phyloP scores from a whole-genome alignment of 2,329 filamentous ascomycete species.

The Thelonectria rubi region DNA sequence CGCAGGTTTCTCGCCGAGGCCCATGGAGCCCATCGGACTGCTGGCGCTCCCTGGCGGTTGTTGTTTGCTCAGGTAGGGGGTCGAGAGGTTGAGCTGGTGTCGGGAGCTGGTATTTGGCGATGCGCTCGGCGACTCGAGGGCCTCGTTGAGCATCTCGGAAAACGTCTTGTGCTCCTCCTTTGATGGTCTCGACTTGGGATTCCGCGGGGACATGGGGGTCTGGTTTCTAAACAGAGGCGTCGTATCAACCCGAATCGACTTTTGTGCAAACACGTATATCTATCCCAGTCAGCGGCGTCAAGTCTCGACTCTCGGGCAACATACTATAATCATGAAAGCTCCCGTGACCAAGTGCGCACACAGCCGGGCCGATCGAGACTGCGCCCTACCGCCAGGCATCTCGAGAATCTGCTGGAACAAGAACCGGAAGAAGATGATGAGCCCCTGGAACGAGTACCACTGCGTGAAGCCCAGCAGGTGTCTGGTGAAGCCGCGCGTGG shows the following conservation, averaged over 20 bases:
- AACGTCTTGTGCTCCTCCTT: constrained; percentile 53
- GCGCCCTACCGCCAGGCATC: constrained; percentile 50
- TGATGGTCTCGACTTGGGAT: constrained; percentile 26
- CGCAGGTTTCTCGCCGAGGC: constrained; percentile 23
- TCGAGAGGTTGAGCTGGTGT: constrained; percentile 28
- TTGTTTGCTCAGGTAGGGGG: constrained; percentile 31
- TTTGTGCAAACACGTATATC: constrained; percentile 56
- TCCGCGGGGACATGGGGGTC: constrained; percentile 37
- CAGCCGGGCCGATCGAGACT: constrained; percentile 53
- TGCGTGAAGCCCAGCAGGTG: constrained; percentile 68
- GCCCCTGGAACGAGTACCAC: constrained; percentile 72
- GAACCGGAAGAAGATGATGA: constrained; percentile 65
- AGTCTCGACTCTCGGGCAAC: constrained; percentile 35
- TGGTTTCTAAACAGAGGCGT: constrained; percentile 60
- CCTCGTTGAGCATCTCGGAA: constrained; percentile 51
- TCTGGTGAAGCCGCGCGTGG: constrained; percentile 65
- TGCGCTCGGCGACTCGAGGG: constrained; percentile 40
- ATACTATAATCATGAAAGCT: constrained; percentile 62
- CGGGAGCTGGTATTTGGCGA: constrained; percentile 19
- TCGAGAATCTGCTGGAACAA: constrained; percentile 56
- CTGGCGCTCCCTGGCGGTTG: constrained; percentile 25
- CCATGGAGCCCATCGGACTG: constrained; percentile 26
- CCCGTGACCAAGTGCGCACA: constrained; percentile 65
- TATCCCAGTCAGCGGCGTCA: constrained; percentile 42
- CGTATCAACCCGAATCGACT: constrained; percentile 64